These are phyloP conservation scores for Piper longum DNA, from an alignment of 164 flowering plant genomes.

Conservation along the genomic window DNA sequence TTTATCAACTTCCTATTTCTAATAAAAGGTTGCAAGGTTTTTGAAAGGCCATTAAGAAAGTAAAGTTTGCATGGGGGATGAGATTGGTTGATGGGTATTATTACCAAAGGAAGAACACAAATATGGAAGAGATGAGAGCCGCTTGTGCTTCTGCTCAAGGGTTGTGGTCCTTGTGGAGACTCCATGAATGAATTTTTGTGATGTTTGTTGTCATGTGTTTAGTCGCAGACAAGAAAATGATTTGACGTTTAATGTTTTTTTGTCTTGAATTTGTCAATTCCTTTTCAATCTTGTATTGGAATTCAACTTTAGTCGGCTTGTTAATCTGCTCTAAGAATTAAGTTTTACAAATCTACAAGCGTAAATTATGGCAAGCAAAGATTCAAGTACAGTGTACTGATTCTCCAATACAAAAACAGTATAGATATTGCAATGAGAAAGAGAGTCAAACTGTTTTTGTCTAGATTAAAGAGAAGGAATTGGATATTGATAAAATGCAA, in stretches of 20 bases:
- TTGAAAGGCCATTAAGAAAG: slow-evolving; percentile 5
- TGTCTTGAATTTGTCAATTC: neutral
- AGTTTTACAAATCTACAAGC: too few relatives aligned
- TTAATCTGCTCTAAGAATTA: too few relatives aligned
- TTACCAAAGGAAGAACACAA: slow-evolving; percentile 12
- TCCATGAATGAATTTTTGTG: slow-evolving; percentile 1
- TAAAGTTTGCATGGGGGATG: slow-evolving; percentile 19
- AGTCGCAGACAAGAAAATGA: slow-evolving; percentile 14
- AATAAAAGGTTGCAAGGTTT: slow-evolving; percentile 7
- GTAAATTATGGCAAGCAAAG: too few relatives aligned
- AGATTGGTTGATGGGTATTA: slow-evolving; percentile 22
- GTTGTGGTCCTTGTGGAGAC: slow-evolving; percentile 17
- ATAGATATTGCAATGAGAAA: too few relatives aligned
- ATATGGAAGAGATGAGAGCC: slow-evolving; percentile 10
- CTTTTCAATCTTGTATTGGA: too few relatives aligned
- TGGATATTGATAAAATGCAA: neutral
- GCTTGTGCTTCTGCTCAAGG: slow-evolving; percentile 10
- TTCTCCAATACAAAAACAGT: too few relatives aligned
- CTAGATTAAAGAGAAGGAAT: neutral
- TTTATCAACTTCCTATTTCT: slow-evolving; percentile 6
- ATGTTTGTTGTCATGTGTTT: neutral
- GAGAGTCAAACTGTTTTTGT: neutral
- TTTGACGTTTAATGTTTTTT: slow-evolving; percentile 9
- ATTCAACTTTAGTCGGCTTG: too few relatives aligned
- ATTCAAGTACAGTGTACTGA: too few relatives aligned